Conservation (phyloP, 768 basidiomycete species). For the Hemileccinum rubropunctum region DNA sequence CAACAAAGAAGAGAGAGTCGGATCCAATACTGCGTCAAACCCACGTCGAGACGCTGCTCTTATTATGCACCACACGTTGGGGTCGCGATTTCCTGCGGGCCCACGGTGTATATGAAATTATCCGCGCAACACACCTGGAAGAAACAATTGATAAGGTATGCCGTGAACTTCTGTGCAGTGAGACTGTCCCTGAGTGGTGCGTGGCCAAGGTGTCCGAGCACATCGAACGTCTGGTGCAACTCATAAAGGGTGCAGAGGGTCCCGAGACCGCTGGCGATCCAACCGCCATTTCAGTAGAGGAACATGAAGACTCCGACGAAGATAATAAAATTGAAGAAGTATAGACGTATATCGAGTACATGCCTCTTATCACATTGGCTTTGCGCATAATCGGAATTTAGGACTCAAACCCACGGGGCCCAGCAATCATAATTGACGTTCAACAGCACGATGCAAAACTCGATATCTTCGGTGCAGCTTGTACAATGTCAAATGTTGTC, state of each 20-base stretch:
- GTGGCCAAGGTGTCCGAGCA: slow-evolving; percentile 70
- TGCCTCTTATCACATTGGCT: slow-evolving; percentile 7
- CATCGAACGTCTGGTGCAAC: slow-evolving; percentile 82
- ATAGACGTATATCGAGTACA: slow-evolving; percentile 34
- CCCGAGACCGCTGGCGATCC: slow-evolving; percentile 41
- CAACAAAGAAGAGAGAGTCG: slow-evolving; percentile 78
- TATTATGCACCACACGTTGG: slow-evolving; percentile 87
- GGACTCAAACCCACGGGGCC: slow-evolving; percentile 1
- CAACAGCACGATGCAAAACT: not conserved
- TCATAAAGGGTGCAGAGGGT: slow-evolving; percentile 80
- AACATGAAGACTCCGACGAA: slow-evolving; percentile 44
- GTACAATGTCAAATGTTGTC: not conserved
- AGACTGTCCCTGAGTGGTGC: not conserved
- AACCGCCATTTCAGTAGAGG: slow-evolving; percentile 15
- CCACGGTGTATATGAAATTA: slow-evolving; percentile 84
- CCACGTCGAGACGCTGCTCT: slow-evolving; percentile 84
- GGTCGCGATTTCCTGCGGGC: slow-evolving; percentile 78
- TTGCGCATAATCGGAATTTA: slow-evolving; percentile 1
- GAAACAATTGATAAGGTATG: slow-evolving; percentile 78
- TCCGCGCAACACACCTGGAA: slow-evolving; percentile 71
- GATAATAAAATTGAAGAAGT: slow-evolving; percentile 78
- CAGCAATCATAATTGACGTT: not conserved
- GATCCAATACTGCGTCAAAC: slow-evolving; percentile 76
- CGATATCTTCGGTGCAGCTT: not conserved
- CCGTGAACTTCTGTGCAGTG: slow-evolving; percentile 3